Percentiles rank a stretch among this genome's conserved stretches.
These are phyloP conservation scores for Tremella fuciformis DNA, from an alignment of 768 basidiomycete genomes.

Conservation along the genomic window DNA sequence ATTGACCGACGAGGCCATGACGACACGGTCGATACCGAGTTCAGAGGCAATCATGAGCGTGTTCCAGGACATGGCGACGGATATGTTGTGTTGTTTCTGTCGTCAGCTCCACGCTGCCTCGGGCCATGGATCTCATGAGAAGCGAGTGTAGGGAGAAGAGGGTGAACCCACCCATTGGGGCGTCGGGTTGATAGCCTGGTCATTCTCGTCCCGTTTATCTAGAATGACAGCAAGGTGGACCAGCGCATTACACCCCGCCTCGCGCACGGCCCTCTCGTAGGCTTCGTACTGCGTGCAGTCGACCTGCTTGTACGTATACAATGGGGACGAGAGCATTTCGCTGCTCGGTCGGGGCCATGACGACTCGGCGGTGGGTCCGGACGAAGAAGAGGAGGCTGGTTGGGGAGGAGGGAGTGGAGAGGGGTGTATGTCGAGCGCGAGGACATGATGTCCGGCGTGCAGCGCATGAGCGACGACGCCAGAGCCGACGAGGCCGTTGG, in stretches of 20 bases:
- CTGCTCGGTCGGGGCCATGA: neutral
- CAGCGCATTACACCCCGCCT: constrained; percentile 32
- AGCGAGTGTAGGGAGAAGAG: too few relatives aligned
- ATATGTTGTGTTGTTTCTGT: constrained; percentile 28
- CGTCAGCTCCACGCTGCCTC: too few relatives aligned
- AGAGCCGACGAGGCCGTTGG: constrained; percentile 26
- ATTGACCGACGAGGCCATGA: constrained; percentile 45
- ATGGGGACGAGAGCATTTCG: neutral
- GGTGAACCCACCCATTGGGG: constrained; percentile 4
- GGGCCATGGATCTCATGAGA: too few relatives aligned
- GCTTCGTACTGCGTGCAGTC: constrained; percentile 25
- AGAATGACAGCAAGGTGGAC: constrained; percentile 40
- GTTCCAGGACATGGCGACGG: constrained; percentile 42
- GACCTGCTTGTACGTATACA: constrained; percentile 15
- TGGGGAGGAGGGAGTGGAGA: constrained; percentile 1
- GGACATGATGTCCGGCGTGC: constrained; percentile 31
- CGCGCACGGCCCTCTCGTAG: constrained; percentile 17
- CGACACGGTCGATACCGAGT: constrained; percentile 38
- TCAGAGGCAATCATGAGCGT: constrained; percentile 37
- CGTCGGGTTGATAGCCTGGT: constrained; percentile 6
- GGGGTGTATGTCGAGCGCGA: constrained; percentile 28
- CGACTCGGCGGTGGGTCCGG: neutral
- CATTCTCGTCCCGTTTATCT: constrained; percentile 17
- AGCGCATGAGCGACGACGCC: constrained; percentile 21
- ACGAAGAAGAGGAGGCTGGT: neutral